Evolutionary conservation across 129 eudicot species (phyloP).

Genomic region (Arctium lappa): DNA sequence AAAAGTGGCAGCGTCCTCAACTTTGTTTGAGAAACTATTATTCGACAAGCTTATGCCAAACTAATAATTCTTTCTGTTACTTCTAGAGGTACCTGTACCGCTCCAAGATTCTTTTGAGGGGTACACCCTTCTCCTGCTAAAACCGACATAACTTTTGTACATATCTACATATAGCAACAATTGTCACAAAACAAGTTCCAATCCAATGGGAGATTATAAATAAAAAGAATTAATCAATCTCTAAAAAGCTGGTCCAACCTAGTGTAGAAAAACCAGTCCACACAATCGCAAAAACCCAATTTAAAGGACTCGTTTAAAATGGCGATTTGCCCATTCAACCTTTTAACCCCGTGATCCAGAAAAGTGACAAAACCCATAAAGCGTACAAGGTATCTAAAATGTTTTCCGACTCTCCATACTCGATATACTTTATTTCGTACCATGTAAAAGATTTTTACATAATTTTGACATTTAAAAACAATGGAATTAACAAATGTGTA

Average conservation of each 20-base stretch:
- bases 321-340: not conserved
- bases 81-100: conserved; percentile 27
- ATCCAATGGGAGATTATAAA: too few relatives aligned
- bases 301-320: not conserved
- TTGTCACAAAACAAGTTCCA: too few relatives aligned
- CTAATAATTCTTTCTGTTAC: conserved; percentile 41
- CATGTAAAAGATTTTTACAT: too few relatives aligned
- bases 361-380: not conserved
- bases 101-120: conserved; percentile 56
- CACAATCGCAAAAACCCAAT: not conserved
- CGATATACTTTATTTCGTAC: too few relatives aligned
- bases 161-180: conserved; percentile 38
- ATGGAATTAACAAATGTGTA: not conserved
- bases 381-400: too few relatives aligned
- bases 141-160: conserved; percentile 35
- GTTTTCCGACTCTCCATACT: too few relatives aligned
- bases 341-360: not conserved
- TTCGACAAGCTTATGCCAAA: conserved; percentile 40
- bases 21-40: conserved; percentile 17
- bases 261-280: not conserved
- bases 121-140: conserved; percentile 46
- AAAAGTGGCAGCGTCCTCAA: too few relatives aligned
- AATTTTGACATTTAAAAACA: not conserved
- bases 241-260: not conserved
- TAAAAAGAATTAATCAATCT: not conserved